Percentiles rank a stretch among this genome's conserved stretches.
Evolutionary conservation across 768 basidiomycete species (phyloP).

Genomic region (Tephrocybe sp.): DNA sequence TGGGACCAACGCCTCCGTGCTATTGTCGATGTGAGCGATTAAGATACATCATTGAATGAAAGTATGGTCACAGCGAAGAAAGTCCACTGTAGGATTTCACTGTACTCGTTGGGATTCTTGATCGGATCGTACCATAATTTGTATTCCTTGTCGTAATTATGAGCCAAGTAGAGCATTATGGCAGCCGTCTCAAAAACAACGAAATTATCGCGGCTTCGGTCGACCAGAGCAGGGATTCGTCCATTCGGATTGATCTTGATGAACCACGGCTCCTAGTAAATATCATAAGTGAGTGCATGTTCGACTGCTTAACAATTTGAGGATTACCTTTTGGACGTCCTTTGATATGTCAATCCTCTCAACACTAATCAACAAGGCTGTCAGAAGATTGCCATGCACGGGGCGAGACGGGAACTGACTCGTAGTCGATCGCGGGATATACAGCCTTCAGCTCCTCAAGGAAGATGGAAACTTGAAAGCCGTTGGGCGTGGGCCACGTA

Average conservation of each 20-base stretch:
- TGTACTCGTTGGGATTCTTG: slow-evolving; percentile 57
- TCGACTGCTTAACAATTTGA: no score
- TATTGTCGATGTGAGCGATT: slow-evolving; percentile 24
- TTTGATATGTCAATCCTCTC: slow-evolving; percentile 56
- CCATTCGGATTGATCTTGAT: slow-evolving; percentile 74
- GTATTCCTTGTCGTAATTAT: slow-evolving; percentile 74
- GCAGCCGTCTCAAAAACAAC: slow-evolving; percentile 76
- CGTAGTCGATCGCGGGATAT: slow-evolving; percentile 51
- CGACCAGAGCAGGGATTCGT: slow-evolving; percentile 67
- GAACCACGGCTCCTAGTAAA: slow-evolving; percentile 62
- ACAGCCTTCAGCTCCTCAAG: slow-evolving; percentile 64
- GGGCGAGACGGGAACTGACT: slow-evolving; percentile 20
- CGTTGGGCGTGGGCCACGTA: slow-evolving; percentile 63
- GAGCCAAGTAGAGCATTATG: slow-evolving; percentile 79
- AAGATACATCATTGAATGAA: not conserved
- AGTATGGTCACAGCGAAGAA: slow-evolving; percentile 69
- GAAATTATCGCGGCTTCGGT: slow-evolving; percentile 62
- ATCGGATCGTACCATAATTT: slow-evolving; percentile 60
- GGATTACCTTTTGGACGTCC: slow-evolving; percentile 69
- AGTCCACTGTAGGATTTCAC: slow-evolving; percentile 82
- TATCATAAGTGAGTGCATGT: not conserved
- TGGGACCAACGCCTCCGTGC: slow-evolving; percentile 85
- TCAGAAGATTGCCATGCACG: not conserved
- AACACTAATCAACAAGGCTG: slow-evolving; percentile 33
- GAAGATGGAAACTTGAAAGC: slow-evolving; percentile 45